Evolutionary conservation across 345 rosid species (phyloP).

Genomic region (Euphorbia lathyris): DNA sequence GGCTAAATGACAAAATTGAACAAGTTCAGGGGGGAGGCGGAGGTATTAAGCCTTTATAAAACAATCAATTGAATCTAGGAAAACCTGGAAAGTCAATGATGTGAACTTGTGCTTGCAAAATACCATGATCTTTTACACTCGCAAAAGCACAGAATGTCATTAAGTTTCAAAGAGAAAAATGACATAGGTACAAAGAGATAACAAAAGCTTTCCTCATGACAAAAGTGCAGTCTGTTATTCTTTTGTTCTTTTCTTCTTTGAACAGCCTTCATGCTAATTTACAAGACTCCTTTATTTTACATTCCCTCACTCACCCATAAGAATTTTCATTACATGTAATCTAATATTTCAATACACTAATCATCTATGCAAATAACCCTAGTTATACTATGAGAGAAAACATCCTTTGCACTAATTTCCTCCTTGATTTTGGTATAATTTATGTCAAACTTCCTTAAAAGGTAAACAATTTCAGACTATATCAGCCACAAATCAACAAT

Average conservation of each 20-base stretch:
- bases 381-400: not conserved
- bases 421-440: not conserved
- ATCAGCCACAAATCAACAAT: not conserved
- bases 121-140: not conserved
- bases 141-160: not conserved
- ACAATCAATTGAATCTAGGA: not conserved
- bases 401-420: not conserved
- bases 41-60: not conserved
- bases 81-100: not conserved
- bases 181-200: not conserved
- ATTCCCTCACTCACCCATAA: not conserved
- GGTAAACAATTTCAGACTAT: not conserved
- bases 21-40: no score
- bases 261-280: not conserved
- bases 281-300: not conserved
- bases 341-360: not conserved
- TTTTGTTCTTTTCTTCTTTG: not conserved
- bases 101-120: not conserved
- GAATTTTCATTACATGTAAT: not conserved
- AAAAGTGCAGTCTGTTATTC: not conserved
- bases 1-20: no score
- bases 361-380: not conserved
- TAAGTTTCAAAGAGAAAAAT: not conserved
- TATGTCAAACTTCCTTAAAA: not conserved
- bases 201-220: not conserved